These are phyloP conservation scores for Schwanniomyces yamadae DNA, from an alignment of 805 yeast genomes.

Conservation along the genomic window DNA sequence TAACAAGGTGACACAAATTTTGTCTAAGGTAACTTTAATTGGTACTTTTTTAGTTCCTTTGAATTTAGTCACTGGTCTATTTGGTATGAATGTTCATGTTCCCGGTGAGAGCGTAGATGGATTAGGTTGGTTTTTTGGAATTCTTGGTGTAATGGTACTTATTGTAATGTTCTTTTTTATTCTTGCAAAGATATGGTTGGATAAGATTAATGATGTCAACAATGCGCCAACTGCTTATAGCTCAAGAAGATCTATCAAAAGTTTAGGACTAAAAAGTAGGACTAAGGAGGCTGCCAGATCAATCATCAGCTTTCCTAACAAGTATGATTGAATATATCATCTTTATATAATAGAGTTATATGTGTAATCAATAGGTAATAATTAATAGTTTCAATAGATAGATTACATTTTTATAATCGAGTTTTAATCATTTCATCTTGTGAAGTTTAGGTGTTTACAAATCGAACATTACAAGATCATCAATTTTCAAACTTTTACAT, in stretches of 20 bases:
- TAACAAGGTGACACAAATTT: slow-evolving; percentile 79
- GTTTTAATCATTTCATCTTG: too few species aligned
- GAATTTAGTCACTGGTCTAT: slow-evolving; percentile 85
- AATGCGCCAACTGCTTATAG: slow-evolving; percentile 8
- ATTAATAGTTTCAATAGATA: too few species aligned
- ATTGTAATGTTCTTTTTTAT: slow-evolving; percentile 14
- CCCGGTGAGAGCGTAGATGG: slow-evolving; percentile 59
- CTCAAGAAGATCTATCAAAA: slow-evolving; percentile 24
- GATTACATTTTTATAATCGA: too few species aligned
- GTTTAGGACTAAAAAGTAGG: slow-evolving; percentile 24
- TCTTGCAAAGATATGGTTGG: slow-evolving; percentile 22
- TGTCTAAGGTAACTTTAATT: slow-evolving; percentile 83
- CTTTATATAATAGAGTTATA: background rate
- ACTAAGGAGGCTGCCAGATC: slow-evolving; percentile 36
- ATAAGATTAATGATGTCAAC: slow-evolving; percentile 11
- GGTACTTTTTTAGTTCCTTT: slow-evolving; percentile 91
- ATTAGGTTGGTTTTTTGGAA: slow-evolving; percentile 29
- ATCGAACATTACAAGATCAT: too few species aligned
- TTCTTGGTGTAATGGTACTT: slow-evolving; percentile 28
- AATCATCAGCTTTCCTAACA: slow-evolving; percentile 38
- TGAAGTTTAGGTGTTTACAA: too few species aligned
- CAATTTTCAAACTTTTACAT: too few species aligned
- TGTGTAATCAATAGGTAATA: background rate
- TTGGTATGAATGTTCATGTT: slow-evolving; percentile 91
- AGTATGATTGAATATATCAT: slow-evolving; percentile 23